Evolutionary conservation across 345 rosid genomes (phyloP), one percentile per base, ranked within the genome.

Genomic region (Triadica sebifera): DNA sequence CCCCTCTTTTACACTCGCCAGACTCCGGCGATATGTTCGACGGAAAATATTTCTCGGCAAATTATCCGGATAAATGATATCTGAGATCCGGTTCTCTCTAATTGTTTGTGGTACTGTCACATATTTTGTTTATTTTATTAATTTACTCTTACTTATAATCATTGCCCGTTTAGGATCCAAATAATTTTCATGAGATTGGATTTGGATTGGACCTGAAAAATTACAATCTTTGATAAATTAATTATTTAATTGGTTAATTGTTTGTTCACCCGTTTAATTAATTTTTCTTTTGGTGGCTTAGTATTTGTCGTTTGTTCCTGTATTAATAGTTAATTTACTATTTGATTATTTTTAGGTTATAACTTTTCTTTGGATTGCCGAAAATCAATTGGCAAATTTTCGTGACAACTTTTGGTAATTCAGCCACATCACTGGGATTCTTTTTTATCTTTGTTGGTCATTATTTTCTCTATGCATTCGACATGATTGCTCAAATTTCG

Each of bases 21-120:
- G 83, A 67, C 73, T 67, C 87, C 90, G 92, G 88, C 81, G 69
- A 67, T 25, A 75, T 75, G 73, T 65, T 73, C 70, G 62, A 46
- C 81, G 81, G 84, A 34, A 34, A 75, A 53, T 15, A 58, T 37
- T 59, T 69, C 20, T 71, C 76, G 73, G 79, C 45, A 10, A 63
- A 15, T 71, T 75, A 50, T 73, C 65, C 46, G 81, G 69, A 49
- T 56, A 60, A 2, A 39, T 60, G 64, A 50, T 53, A 56, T 49
- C 45, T 47, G 64, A 80, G 86, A 85, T 85, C 86, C 65, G 66
- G 19, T 41, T 43, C 62, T 71, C 71, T 45, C 34, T 50, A 59
- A 58, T 39, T 29, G 2, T 45, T 80, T 57, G 16, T 49, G 78
- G 87, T 81, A 85, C 60, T 80, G 46, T n/a, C 59, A 2, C 70